Evolutionary conservation across 169 alveolate species (phyloP).

Genomic region (Plasmodium falciparum): DNA sequence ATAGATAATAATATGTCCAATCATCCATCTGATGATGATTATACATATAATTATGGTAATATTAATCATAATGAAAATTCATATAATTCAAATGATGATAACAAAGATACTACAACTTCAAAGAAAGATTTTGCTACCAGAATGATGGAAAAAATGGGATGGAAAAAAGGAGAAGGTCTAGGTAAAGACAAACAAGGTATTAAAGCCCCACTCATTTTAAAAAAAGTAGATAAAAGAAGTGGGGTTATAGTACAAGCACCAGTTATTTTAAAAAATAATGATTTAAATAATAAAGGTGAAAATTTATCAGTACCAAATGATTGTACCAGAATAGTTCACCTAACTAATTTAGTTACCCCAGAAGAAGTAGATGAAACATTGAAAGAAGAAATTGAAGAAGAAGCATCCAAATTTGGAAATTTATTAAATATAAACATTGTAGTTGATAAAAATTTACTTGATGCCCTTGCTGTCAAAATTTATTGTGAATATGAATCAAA

Average conservation of each 20-base stretch:
- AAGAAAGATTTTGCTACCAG: slow-evolving; percentile 88
- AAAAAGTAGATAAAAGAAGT: slow-evolving; percentile 86
- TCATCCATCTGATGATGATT: not conserved
- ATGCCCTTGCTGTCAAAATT: slow-evolving; percentile 84
- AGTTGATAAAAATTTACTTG: slow-evolving; percentile 78
- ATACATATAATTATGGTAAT: slow-evolving; percentile 5
- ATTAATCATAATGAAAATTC: slow-evolving; percentile 42
- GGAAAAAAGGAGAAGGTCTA: slow-evolving; percentile 92
- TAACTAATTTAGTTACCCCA: slow-evolving; percentile 79
- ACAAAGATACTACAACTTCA: slow-evolving; percentile 46
- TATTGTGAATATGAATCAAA: slow-evolving; percentile 83
- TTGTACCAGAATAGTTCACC: slow-evolving; percentile 57
- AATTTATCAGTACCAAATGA: slow-evolving; percentile 65
- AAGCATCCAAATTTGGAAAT: slow-evolving; percentile 85
- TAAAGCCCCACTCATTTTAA: slow-evolving; percentile 88
- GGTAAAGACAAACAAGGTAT: slow-evolving; percentile 91
- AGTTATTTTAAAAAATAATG: slow-evolving; percentile 59
- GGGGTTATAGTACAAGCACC: slow-evolving; percentile 88
- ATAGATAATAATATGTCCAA: slow-evolving; percentile 10
- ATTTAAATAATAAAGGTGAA: slow-evolving; percentile 48
- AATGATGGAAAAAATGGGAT: slow-evolving; percentile 93
- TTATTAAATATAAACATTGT: slow-evolving; percentile 78
- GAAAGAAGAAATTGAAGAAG: slow-evolving; percentile 84
- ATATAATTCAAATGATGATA: slow-evolving; percentile 29
- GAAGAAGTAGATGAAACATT: slow-evolving; percentile 84